Percentiles rank a stretch among this genome's conserved stretches.
Evolutionary conservation across 495 filamentous ascomycete species (phyloP).

Genomic region (Aspergillus nanangensis): DNA sequence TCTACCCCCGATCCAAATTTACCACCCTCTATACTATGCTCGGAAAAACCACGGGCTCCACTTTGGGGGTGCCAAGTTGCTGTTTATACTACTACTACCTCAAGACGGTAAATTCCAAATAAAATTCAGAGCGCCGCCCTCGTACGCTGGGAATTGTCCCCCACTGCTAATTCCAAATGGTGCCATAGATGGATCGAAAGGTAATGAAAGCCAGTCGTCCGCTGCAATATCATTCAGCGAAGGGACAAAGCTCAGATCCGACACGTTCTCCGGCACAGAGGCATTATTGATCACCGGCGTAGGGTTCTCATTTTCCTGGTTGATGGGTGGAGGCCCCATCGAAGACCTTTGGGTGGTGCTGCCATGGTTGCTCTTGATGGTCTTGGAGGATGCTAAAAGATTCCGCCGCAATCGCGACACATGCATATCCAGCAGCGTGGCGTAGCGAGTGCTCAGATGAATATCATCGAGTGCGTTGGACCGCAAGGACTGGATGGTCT

Average conservation of each 20-base stretch:
- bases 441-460: conserved; percentile 48
- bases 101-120: conserved; percentile 47
- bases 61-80: background rate
- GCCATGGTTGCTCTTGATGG: conserved; percentile 19
- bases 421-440: conserved; percentile 45
- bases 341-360: conserved; percentile 20
- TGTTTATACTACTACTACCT: background rate
- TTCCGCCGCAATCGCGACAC: conserved; percentile 41
- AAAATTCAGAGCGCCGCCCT: conserved; percentile 46
- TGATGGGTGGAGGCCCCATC: conserved; percentile 24
- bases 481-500: conserved; percentile 42
- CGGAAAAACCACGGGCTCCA: too few relatives aligned
- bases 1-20: background rate
- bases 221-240: conserved; percentile 34
- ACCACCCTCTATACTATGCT: too few relatives aligned
- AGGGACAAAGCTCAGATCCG: conserved; percentile 31
- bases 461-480: conserved; percentile 50
- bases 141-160: conserved; percentile 44
- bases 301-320: conserved; percentile 22
- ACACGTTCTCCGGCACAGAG: conserved; percentile 24
- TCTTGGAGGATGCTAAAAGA: conserved; percentile 34
- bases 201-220: conserved; percentile 50
- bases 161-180: conserved; percentile 44
- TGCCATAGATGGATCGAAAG: conserved; percentile 52
- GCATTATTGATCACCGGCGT: conserved; percentile 13